phyloP scores from a whole-genome alignment of 805 yeast species.

The Brettanomyces custersianus region DNA sequence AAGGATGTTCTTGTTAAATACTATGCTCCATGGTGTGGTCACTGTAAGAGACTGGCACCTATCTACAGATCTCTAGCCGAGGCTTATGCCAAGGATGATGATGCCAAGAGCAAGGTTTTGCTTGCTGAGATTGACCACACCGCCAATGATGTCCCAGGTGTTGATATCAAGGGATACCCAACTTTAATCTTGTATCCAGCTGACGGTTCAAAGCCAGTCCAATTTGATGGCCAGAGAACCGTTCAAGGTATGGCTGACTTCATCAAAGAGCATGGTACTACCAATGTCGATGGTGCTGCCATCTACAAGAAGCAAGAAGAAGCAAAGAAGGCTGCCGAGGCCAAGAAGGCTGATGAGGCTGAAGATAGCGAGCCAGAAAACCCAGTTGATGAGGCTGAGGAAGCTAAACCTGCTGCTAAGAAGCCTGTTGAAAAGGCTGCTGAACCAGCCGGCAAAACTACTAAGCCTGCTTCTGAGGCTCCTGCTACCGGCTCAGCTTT shows the following conservation, averaged over 20 bases:
- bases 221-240: constrained; percentile 64
- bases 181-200: constrained; percentile 89
- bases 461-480: constrained; percentile 1
- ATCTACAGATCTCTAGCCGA: constrained; percentile 80
- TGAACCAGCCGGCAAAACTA: background rate
- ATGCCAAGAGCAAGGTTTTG: constrained; percentile 44
- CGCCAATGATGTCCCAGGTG: constrained; percentile 69
- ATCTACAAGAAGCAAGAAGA: constrained; percentile 14
- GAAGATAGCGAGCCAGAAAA: constrained; percentile 12
- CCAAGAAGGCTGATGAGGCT: constrained; percentile 17
- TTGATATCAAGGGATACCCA: constrained; percentile 84
- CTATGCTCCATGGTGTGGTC: constrained; percentile 98
- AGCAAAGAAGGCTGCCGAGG: constrained; percentile 14
- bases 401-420: background rate
- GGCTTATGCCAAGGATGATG: constrained; percentile 44
- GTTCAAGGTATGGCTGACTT: constrained; percentile 62
- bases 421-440: background rate
- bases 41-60: constrained; percentile 88
- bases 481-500: background rate
- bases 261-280: constrained; percentile 59
- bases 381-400: background rate
- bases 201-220: constrained; percentile 54
- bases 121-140: constrained; percentile 89
- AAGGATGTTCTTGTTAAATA: constrained; percentile 82
- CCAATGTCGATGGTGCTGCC: constrained; percentile 47